Conservation (phyloP, 345 rosid species). For the Gossypium ekmanianum region DNA sequence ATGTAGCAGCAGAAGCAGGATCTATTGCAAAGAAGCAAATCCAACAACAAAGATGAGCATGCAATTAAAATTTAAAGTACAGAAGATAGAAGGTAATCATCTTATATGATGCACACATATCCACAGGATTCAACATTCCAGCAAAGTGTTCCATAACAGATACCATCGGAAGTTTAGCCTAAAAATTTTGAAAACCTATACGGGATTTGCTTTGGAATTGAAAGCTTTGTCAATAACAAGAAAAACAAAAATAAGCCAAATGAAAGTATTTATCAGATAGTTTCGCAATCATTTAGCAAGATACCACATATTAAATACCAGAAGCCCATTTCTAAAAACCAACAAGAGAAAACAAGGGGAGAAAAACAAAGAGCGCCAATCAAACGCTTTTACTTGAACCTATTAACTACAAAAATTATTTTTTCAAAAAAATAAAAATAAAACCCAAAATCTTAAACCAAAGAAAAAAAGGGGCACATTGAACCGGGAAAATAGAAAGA, state of each 20-base stretch:
- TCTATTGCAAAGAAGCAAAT: conserved; percentile 36
- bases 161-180: neutral
- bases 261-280: neutral
- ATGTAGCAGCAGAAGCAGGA: conserved; percentile 48
- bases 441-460: neutral
- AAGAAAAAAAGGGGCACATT: neutral
- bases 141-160: neutral
- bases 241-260: neutral
- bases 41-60: neutral
- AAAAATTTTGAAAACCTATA: neutral
- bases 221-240: neutral
- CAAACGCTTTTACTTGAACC: neutral
- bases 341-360: neutral
- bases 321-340: neutral
- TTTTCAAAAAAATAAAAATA: no score
- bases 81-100: neutral
- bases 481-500: neutral
- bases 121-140: conserved; percentile 3
- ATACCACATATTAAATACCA: neutral
- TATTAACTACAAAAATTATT: neutral
- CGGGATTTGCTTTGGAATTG: neutral
- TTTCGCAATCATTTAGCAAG: neutral
- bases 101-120: neutral
- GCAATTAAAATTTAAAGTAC: neutral
- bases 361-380: neutral